Conservation (phyloP, 2,329 filamentous ascomycete species). For the Ceratocystis papillata region DNA sequence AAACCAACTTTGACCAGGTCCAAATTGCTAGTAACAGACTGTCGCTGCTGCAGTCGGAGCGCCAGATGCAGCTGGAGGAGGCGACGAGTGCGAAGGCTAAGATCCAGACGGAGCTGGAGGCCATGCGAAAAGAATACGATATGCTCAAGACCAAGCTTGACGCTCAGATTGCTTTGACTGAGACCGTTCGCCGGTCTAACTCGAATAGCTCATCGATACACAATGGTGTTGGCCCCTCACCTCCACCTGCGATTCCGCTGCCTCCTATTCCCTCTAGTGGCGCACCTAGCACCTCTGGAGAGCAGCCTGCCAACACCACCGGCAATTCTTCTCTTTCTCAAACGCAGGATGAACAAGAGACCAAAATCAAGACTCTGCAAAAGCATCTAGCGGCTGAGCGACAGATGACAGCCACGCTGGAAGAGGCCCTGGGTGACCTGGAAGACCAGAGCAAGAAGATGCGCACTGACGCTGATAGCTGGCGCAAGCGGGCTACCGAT, state of each 20-base stretch:
- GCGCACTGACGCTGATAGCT: constrained; percentile 79
- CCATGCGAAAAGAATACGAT: constrained; percentile 57
- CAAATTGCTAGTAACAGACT: constrained; percentile 75
- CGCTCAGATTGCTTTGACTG: constrained; percentile 29
- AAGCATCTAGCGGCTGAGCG: constrained; percentile 94
- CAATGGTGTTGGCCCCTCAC: constrained; percentile 82
- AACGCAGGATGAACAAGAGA: constrained; percentile 87
- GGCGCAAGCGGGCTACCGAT: constrained; percentile 73
- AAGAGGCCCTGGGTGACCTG: constrained; percentile 89
- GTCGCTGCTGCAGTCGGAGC: constrained; percentile 67
- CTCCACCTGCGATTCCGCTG: constrained; percentile 89
- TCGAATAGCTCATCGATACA: constrained; percentile 58
- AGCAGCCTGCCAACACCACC: constrained; percentile 36
- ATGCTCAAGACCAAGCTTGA: constrained; percentile 54
- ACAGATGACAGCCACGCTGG: constrained; percentile 86
- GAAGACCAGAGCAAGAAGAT: constrained; percentile 86
- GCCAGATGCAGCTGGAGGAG: constrained; percentile 66
- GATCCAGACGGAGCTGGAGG: constrained; percentile 59
- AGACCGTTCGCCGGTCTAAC: constrained; percentile 47
- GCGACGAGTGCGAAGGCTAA: constrained; percentile 53
- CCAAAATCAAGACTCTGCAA: constrained; percentile 88
- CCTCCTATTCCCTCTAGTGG: constrained; percentile 65
- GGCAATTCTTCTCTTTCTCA: constrained; percentile 54
- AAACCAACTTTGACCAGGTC: constrained; percentile 88
- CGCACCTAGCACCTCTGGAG: neutral